Base-by-base conservation (phyloP, 306 rosid species). In the Rubus parviflorus region DNA sequence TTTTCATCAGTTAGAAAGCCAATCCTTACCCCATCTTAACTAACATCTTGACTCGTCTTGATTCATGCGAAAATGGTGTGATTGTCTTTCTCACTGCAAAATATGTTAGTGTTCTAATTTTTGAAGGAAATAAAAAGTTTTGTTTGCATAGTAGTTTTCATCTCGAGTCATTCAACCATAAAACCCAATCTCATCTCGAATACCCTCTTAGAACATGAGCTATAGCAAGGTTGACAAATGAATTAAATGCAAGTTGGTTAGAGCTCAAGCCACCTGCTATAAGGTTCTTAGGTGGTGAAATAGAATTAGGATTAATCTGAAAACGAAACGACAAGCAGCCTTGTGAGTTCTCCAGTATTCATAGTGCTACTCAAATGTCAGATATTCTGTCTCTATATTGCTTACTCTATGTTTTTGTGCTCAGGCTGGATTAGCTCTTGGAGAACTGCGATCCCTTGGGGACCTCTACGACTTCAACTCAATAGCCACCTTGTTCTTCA, bases 401-500 rank as follows among this genome's bases (percentile, higher is more conserved):
- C 17, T 61, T 8, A 45, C 70, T 16, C 5, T 37, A 17, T 47
- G 60, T 14, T 74, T 42, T 58, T 57, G 71, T 72, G 53, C 81
- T 80, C 86, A 95, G 99, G 99, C 99, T 41, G 99, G 99, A 75
- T 72, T 95, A 68, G 86, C 97, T n/a, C 97, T 95, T 47, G 99
- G 97, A 80, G 97, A 95, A 71, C 80, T 95, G 69, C 86, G 81
- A 52, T 90, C 97, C 19, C 15, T 95, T 42, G 92, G 94, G 12
- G 97, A 95, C 85, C 97, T 95, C 49, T 92, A 95, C 57, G 99
- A 95, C 85, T 89, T 92, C 92, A 90, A 90, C 79, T 95, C 99
- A 47, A 81, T 92, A 46, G 99, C 99, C 14, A 95, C 99, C 0
- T 71, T 95, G 73, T 92, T 92, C 85, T 78, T 92, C 80, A 95